Evolutionary conservation across 2,329 filamentous ascomycete genomes (phyloP).

Genomic region (Colletotrichum tropicale): DNA sequence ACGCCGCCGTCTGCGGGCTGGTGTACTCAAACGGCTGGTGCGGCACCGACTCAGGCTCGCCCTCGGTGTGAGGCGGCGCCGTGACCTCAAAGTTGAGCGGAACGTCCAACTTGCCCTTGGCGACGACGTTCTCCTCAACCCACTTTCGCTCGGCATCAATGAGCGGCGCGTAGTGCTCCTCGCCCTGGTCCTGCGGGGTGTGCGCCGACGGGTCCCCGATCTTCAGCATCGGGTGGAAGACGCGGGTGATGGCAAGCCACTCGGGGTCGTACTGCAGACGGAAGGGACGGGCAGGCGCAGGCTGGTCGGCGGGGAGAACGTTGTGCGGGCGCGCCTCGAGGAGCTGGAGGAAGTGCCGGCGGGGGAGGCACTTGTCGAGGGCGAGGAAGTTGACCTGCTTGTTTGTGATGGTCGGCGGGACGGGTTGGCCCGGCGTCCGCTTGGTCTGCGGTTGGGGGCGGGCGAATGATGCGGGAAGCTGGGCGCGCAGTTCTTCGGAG

Average conservation of each 20-base stretch:
- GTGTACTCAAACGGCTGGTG: conserved; percentile 81
- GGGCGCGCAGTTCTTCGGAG: conserved; percentile 69
- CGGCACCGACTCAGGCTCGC: conserved; percentile 59
- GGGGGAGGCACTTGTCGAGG: conserved; percentile 86
- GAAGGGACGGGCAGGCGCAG: conserved; percentile 49
- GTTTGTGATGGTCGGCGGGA: conserved; percentile 78
- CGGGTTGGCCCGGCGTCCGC: conserved; percentile 60
- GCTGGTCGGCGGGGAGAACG: neutral
- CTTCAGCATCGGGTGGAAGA: conserved; percentile 70
- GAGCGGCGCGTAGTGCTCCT: conserved; percentile 68
- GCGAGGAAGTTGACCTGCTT: conserved; percentile 83
- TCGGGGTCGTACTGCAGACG: conserved; percentile 85
- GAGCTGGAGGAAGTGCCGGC: conserved; percentile 83
- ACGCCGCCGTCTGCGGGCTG: conserved; percentile 83
- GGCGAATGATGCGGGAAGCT: conserved; percentile 79
- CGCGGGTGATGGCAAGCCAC: conserved; percentile 92
- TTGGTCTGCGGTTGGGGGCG: conserved; percentile 39
- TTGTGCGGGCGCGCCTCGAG: conserved; percentile 59
- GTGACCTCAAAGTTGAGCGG: conserved; percentile 80
- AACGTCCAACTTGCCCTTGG: conserved; percentile 65
- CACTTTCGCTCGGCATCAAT: conserved; percentile 77
- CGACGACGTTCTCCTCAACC: conserved; percentile 79
- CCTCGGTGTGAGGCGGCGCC: conserved; percentile 71
- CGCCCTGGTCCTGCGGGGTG: conserved; percentile 66
- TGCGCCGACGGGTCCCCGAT: conserved; percentile 64